Conservation (phyloP, 2,329 filamentous ascomycete species). For the Orbilia blumenaviensis region DNA sequence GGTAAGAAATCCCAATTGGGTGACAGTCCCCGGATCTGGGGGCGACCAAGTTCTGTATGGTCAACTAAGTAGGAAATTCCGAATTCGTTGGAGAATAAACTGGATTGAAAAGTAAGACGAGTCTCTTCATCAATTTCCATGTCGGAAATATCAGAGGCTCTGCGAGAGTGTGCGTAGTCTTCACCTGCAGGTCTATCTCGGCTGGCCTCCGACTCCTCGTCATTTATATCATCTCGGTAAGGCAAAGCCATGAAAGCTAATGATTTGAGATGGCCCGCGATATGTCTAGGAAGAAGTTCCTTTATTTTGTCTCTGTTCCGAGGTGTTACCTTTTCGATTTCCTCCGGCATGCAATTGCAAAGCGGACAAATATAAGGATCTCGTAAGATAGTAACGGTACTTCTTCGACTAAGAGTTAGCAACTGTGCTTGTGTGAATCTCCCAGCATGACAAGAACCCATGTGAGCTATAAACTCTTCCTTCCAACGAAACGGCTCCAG, state of each 20-base stretch:
- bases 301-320: background rate
- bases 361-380: constrained; percentile 1
- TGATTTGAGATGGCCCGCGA: constrained; percentile 14
- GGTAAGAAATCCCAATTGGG: background rate
- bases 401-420: background rate
- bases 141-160: background rate
- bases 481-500: constrained; percentile 17
- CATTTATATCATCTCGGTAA: constrained; percentile 1
- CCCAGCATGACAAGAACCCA: background rate
- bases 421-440: constrained; percentile 5
- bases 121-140: background rate
- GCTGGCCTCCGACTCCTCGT: background rate
- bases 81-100: too few relatives aligned
- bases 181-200: background rate
- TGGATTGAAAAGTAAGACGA: too few relatives aligned
- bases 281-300: constrained; percentile 8
- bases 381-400: background rate
- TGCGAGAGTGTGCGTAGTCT: background rate
- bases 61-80: too few relatives aligned
- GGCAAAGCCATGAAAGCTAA: constrained; percentile 7
- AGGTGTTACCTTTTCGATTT: constrained; percentile 1
- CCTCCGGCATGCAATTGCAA: constrained; percentile 15
- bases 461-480: background rate
- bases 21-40: background rate
- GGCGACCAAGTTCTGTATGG: too few relatives aligned